phyloP scores from a whole-genome alignment of 345 rosid genomes.

The Brassica juncea region DNA sequence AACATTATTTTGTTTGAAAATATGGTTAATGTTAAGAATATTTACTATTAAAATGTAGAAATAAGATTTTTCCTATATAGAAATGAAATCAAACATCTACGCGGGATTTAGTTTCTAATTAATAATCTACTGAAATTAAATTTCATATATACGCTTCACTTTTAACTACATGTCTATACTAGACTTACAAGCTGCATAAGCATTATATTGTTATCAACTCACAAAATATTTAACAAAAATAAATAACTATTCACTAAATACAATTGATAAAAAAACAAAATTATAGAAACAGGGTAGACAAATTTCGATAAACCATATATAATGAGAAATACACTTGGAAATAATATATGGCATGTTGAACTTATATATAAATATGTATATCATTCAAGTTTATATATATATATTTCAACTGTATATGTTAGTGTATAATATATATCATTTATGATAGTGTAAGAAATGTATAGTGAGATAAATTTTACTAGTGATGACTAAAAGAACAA shows the following conservation, averaged over 20 bases:
- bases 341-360: not conserved
- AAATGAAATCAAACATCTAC: too few relatives aligned
- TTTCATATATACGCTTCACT: not conserved
- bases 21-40: too few relatives aligned
- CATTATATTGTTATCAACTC: not conserved
- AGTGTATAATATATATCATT: not conserved
- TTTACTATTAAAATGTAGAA: too few relatives aligned
- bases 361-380: not conserved
- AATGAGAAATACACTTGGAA: not conserved
- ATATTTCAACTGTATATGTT: not conserved
- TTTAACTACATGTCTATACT: not conserved
- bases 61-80: too few relatives aligned
- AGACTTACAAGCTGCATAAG: not conserved
- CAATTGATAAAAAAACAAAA: not conserved
- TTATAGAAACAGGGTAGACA: not conserved
- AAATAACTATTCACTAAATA: not conserved
- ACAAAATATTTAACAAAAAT: not conserved
- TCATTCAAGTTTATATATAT: not conserved
- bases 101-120: not conserved
- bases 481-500: not conserved
- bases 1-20: too few relatives aligned
- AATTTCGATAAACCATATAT: not conserved
- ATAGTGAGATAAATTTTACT: not conserved
- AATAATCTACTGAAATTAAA: not conserved
- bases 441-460: constrained; percentile 1